phyloP scores from a whole-genome alignment of 2,329 filamentous ascomycete species.

The Shiraia sp. region DNA sequence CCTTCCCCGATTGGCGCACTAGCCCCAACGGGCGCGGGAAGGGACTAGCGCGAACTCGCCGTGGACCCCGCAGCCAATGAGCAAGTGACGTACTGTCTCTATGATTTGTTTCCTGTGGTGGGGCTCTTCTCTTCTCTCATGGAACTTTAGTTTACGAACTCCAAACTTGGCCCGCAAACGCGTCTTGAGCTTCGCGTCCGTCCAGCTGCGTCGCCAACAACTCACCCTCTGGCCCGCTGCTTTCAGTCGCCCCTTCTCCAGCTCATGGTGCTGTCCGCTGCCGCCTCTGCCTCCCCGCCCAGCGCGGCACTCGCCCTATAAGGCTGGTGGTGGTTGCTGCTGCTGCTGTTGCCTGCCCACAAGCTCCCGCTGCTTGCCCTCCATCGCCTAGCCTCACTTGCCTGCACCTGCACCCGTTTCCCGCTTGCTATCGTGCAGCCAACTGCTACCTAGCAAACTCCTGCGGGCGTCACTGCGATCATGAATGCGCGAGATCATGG shows the following conservation, averaged over 20 bases:
- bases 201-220: slow-evolving; percentile 72
- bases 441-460: slow-evolving; percentile 21
- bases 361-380: slow-evolving; percentile 30
- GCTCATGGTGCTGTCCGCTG: slow-evolving; percentile 31
- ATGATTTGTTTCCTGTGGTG: no score
- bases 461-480: slow-evolving; percentile 22
- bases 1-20: no score
- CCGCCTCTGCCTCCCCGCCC: slow-evolving; percentile 17
- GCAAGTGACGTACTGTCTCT: no score
- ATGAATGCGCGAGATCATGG: slow-evolving; percentile 40
- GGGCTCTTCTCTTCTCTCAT: slow-evolving; percentile 5
- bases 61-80: no score
- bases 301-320: slow-evolving; percentile 26
- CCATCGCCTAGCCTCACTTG: slow-evolving; percentile 23
- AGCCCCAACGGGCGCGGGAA: no score
- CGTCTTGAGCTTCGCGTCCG: slow-evolving; percentile 67
- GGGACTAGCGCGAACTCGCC: no score
- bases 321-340: slow-evolving; percentile 31
- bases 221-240: slow-evolving; percentile 12
- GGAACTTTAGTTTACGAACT: slow-evolving; percentile 8
- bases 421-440: slow-evolving; percentile 21
- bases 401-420: slow-evolving; percentile 15
- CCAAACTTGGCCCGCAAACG: no score
- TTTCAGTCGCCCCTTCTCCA: slow-evolving; percentile 13
- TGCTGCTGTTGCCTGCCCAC: no score